Conservation (phyloP, 148 eudicot genomes). For the Talinum fruticosum region DNA sequence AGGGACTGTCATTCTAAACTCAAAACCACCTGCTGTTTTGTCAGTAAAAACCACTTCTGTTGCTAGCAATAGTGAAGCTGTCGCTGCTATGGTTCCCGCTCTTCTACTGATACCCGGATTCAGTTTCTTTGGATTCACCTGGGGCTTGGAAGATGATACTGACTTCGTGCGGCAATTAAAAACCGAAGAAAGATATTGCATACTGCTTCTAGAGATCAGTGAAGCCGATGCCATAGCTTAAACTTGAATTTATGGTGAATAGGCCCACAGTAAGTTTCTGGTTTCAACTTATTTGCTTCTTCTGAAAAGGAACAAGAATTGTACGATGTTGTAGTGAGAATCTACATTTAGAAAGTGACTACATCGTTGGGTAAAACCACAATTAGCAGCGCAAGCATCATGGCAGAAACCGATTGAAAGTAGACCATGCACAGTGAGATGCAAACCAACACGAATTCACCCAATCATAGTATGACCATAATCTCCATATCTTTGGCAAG, state of each 20-base stretch:
- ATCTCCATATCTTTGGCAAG: not conserved
- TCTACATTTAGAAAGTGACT: not conserved
- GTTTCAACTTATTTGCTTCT: constrained; percentile 12
- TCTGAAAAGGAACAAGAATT: not conserved
- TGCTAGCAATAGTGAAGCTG: constrained; percentile 17
- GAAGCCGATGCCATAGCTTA: constrained; percentile 18
- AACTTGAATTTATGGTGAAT: not conserved
- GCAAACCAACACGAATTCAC: not conserved
- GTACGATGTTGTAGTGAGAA: not conserved
- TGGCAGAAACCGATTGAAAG: not conserved
- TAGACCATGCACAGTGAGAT: not conserved
- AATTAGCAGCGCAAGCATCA: too few relatives aligned
- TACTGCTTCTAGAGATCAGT: not conserved
- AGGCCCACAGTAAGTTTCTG: not conserved
- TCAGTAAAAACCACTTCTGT: constrained; percentile 11
- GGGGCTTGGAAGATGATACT: not conserved
- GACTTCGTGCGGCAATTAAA: constrained; percentile 7
- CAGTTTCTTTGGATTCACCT: not conserved
- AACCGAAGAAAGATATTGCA: not conserved
- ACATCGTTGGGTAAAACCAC: not conserved
- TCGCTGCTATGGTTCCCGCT: constrained; percentile 21
- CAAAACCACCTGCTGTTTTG: constrained; percentile 24
- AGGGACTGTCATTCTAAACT: constrained; percentile 54
- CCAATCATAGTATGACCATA: not conserved
- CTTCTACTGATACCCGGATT: constrained; percentile 21